phyloP scores from a whole-genome alignment of 208 protist species.

The Leishmania lainsoni region DNA sequence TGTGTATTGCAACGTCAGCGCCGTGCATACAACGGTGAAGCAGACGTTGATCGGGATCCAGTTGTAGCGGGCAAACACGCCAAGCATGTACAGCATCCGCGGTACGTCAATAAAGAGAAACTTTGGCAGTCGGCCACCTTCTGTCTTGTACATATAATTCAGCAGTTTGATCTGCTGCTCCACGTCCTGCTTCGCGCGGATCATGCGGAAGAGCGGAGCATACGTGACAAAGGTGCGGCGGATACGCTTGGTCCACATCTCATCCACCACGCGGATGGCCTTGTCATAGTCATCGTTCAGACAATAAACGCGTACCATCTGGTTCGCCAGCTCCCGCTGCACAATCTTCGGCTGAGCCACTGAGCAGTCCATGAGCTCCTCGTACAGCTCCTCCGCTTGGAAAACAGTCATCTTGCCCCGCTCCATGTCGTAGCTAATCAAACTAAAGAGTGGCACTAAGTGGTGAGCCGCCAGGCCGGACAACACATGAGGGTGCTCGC shows the following conservation, averaged over 20 bases:
- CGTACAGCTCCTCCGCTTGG: constrained; percentile 82
- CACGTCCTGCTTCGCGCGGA: constrained; percentile 63
- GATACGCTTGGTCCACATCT: constrained; percentile 79
- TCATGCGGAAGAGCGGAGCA: constrained; percentile 87
- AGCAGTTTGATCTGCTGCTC: constrained; percentile 71
- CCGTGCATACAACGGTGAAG: constrained; percentile 56
- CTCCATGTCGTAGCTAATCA: constrained; percentile 89
- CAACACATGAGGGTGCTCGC: constrained; percentile 79
- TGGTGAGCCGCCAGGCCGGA: constrained; percentile 80
- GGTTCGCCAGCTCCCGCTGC: constrained; percentile 87
- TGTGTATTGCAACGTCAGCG: constrained; percentile 38
- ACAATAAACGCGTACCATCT: constrained; percentile 89
- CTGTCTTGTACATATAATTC: constrained; percentile 71
- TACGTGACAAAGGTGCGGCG: constrained; percentile 92
- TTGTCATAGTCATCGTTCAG: constrained; percentile 77
- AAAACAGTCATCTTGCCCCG: constrained; percentile 76
- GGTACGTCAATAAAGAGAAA: constrained; percentile 89
- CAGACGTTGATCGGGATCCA: constrained; percentile 77
- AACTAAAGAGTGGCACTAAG: constrained; percentile 88
- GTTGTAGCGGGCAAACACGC: constrained; percentile 89
- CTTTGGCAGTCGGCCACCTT: constrained; percentile 79
- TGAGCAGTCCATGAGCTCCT: constrained; percentile 90
- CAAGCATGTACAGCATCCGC: constrained; percentile 85
- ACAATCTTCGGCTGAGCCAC: constrained; percentile 86
- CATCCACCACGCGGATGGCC: constrained; percentile 71